These are phyloP conservation scores for Trichosporon coremiiforme DNA, from an alignment of 1,284 basidiomycete species.

Conservation along the genomic window DNA sequence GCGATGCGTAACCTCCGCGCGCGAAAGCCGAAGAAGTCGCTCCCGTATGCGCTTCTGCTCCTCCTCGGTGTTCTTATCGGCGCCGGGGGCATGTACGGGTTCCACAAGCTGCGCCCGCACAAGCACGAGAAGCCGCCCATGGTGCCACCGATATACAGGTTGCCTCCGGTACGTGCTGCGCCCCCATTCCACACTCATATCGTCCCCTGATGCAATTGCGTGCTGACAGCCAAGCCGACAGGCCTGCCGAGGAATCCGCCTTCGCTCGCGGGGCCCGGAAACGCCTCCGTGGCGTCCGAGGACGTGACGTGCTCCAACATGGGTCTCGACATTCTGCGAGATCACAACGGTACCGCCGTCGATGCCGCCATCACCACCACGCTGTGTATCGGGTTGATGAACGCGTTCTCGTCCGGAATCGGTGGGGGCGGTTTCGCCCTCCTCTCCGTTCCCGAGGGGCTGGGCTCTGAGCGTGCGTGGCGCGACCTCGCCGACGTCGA, in stretches of 20 bases:
- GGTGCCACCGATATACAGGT: slow-evolving; percentile 30
- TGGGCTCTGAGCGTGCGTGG: background rate
- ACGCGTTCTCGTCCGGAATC: slow-evolving; percentile 82
- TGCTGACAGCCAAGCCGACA: slow-evolving; percentile 42
- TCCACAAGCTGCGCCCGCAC: slow-evolving; percentile 4
- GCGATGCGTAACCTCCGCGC: background rate
- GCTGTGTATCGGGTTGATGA: slow-evolving; percentile 81
- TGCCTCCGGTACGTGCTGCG: slow-evolving; percentile 29
- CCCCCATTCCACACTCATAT: background rate
- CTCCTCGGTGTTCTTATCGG: slow-evolving; percentile 25
- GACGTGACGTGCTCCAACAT: slow-evolving; percentile 79
- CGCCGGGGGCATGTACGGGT: slow-evolving; percentile 22
- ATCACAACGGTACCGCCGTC: slow-evolving; percentile 84
- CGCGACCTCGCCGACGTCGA: background rate
- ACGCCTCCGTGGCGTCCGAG: slow-evolving; percentile 85
- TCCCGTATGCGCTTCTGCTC: slow-evolving; percentile 20
- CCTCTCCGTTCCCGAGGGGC: slow-evolving; percentile 67
- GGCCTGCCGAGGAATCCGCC: slow-evolving; percentile 65
- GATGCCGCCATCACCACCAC: slow-evolving; percentile 81
- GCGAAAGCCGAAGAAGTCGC: background rate
- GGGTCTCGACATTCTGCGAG: slow-evolving; percentile 69
- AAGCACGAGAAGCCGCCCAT: slow-evolving; percentile 26
- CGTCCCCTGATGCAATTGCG: too few species aligned
- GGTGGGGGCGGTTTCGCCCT: slow-evolving; percentile 93
- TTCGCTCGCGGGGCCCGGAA: slow-evolving; percentile 69